These are phyloP conservation scores for Stephania japonica DNA, from an alignment of 164 flowering plant species.

Conservation along the genomic window DNA sequence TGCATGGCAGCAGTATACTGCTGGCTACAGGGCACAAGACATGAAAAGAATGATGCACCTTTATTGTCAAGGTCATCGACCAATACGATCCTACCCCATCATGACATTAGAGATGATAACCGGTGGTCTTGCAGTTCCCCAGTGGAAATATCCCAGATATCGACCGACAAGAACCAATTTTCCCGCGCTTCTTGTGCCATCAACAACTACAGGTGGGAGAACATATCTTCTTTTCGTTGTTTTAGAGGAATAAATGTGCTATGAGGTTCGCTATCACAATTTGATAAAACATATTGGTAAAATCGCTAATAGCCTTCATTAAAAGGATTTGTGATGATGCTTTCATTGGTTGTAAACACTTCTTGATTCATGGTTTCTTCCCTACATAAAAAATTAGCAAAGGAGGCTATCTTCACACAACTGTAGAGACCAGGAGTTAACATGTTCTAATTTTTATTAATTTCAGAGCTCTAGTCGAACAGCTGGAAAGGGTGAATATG, in stretches of 20 bases:
- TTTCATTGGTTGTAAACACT: not conserved
- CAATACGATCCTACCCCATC: conserved; percentile 37
- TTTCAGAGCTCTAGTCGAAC: conserved; percentile 75
- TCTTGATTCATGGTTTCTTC: not conserved
- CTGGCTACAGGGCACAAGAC: conserved; percentile 44
- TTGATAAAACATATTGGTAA: not conserved
- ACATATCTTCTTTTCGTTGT: not conserved
- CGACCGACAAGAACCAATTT: conserved; percentile 50
- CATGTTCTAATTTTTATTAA: conserved; percentile 8
- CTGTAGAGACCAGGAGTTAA: not conserved
- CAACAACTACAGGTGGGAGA: conserved; percentile 53
- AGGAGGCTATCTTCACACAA: not conserved
- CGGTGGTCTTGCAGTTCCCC: conserved; percentile 46
- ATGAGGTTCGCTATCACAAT: not conserved
- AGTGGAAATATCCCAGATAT: conserved; percentile 63
- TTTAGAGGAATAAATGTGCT: not conserved
- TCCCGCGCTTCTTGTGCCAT: conserved; percentile 71
- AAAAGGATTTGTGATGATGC: not conserved
- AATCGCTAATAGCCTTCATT: not conserved
- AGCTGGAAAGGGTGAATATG: conserved; percentile 62
- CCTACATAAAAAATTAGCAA: not conserved
- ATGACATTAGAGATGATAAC: conserved; percentile 29
- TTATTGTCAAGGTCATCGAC: conserved; percentile 51
- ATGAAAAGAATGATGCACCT: conserved; percentile 41
- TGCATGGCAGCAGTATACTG: conserved; percentile 78